Percentiles rank a stretch among this genome's conserved stretches.
Conservation (phyloP, 108 stramenopile species). For the Fragilariopsis cylindrus region DNA sequence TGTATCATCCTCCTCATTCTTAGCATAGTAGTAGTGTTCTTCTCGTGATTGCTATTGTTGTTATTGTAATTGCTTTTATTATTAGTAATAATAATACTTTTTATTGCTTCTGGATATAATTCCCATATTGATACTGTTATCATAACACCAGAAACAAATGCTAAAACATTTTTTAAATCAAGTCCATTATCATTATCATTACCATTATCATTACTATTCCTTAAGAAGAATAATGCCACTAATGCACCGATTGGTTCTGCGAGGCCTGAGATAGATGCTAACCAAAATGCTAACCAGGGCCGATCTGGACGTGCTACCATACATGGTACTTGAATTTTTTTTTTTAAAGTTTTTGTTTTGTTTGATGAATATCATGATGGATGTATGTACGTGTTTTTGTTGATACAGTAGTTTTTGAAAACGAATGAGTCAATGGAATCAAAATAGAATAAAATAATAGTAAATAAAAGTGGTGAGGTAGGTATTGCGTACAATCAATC, state of each 20-base stretch:
- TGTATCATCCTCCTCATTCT: no score
- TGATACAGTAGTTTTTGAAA: no score
- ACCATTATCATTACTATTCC: background rate
- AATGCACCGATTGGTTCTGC: conserved; percentile 78
- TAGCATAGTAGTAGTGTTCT: background rate
- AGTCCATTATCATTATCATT: no score
- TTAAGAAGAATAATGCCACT: conserved; percentile 51
- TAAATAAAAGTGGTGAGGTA: no score
- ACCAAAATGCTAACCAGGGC: conserved; percentile 71
- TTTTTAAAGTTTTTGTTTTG: no score
- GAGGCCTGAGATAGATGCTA: conserved; percentile 73
- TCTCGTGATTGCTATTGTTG: background rate
- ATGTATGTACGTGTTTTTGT: no score
- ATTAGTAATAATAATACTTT: background rate
- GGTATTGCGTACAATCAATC: no score
- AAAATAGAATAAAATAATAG: no score
- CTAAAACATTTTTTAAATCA: conserved; percentile 76
- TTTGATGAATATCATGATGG: no score
- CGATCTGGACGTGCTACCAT: conserved; percentile 72
- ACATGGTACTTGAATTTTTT: conserved; percentile 55
- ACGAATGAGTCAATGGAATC: no score
- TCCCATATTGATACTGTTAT: conserved; percentile 72
- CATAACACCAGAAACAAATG: conserved; percentile 87
- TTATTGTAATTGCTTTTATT: background rate
- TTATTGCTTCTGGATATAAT: conserved; percentile 74